Percentiles rank a stretch among this genome's conserved stretches.
phyloP scores from a whole-genome alignment of 2,329 filamentous ascomycete genomes.

The Esteya vermicola region DNA sequence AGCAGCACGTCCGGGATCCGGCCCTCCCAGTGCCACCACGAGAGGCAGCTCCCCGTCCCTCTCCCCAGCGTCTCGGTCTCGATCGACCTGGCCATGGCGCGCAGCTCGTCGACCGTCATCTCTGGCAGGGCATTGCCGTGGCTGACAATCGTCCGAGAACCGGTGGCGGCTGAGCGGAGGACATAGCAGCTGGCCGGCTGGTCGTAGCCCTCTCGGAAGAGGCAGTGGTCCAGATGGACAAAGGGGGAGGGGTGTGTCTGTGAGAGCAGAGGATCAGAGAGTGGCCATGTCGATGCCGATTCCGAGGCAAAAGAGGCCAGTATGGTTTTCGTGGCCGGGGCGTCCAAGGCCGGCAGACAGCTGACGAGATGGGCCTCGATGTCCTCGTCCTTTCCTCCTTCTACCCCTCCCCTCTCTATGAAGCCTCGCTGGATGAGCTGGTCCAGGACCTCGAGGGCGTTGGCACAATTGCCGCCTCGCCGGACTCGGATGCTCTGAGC shows the following conservation, averaged over 20 bases:
- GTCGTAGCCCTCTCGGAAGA: conserved; percentile 39
- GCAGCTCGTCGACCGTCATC: conserved; percentile 51
- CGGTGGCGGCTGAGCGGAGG: conserved; percentile 42
- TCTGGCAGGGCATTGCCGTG: conserved; percentile 52
- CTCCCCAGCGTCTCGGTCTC: conserved; percentile 6
- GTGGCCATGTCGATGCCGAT: not conserved
- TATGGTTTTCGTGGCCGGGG: conserved; percentile 37
- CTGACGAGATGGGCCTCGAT: conserved; percentile 30
- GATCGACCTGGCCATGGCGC: conserved; percentile 24
- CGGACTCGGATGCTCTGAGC: conserved; percentile 43
- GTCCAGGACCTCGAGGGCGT: conserved; percentile 55
- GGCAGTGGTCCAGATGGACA: conserved; percentile 32
- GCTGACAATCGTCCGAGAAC: conserved; percentile 58
- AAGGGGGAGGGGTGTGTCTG: no score
- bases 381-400: not conserved
- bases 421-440: conserved; percentile 32
- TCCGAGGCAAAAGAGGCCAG: conserved; percentile 33
- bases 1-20: conserved; percentile 47
- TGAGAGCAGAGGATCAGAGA: no score
- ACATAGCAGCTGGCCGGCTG: conserved; percentile 57
- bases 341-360: conserved; percentile 36
- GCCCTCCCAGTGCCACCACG: conserved; percentile 65
- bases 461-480: conserved; percentile 60
- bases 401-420: not conserved
- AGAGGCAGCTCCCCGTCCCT: not conserved